A percentile compares a stretch with the other conserved stretches of the same genome.
These are phyloP conservation scores for Rhizophagus prolifer DNA, from an alignment of 192 early-diverging fungal species.

Conservation along the genomic window DNA sequence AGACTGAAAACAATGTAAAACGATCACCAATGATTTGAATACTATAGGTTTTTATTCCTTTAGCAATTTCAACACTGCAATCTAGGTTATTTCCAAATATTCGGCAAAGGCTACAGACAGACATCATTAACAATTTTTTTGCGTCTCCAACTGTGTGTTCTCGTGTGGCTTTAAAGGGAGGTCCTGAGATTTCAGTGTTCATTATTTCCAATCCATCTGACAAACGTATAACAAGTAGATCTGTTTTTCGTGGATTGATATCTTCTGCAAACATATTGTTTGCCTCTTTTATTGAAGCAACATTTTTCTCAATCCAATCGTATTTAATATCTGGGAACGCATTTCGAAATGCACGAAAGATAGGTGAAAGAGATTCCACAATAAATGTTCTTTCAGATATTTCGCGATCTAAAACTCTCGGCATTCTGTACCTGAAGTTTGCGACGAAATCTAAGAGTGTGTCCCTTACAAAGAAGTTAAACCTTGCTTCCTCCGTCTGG, in stretches of 20 bases:
- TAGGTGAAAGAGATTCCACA: not conserved
- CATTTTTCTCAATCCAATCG: conserved; percentile 12
- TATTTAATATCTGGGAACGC: conserved; percentile 19
- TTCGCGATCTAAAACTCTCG: not conserved
- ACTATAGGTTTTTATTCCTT: not conserved
- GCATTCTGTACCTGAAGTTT: not conserved
- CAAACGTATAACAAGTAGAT: conserved; percentile 7
- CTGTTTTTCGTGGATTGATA: not conserved
- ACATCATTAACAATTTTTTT: conserved; percentile 28
- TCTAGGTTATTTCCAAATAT: conserved; percentile 7
- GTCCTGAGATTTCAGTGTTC: not conserved
- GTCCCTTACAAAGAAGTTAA: conserved; percentile 10
- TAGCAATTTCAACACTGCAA: not conserved
- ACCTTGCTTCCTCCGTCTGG: not conserved
- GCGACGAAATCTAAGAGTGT: not conserved
- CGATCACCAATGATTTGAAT: conserved; percentile 15
- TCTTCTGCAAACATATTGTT: not conserved
- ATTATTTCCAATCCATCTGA: not conserved
- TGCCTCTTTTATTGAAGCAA: conserved; percentile 2
- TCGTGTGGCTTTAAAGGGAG: conserved; percentile 5
- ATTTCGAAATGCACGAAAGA: conserved; percentile 2
- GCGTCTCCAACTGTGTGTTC: conserved; percentile 12
- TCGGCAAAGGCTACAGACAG: conserved; percentile 13
- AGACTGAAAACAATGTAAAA: conserved; percentile 17
- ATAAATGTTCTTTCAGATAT: conserved; percentile 12